A percentile compares a stretch with the other conserved stretches of the same genome.
Conservation (phyloP, 352 stramenopile genomes). For the Phytophthora hybrid region DNA sequence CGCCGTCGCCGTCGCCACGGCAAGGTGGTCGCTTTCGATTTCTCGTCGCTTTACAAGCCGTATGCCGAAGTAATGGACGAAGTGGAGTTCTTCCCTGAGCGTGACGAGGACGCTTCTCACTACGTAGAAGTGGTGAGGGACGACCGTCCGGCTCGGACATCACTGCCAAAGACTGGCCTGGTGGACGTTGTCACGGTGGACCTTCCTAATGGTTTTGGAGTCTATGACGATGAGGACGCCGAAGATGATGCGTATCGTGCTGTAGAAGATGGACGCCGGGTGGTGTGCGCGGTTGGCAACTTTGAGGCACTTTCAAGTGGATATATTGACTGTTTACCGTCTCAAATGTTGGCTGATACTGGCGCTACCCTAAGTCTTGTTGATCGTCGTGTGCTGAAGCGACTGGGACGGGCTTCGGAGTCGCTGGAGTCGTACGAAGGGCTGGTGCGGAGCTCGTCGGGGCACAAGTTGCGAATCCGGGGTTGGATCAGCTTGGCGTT, state of each 20-base stretch:
- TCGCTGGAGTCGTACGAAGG: background rate
- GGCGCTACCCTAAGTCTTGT: constrained; percentile 10
- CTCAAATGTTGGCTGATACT: constrained; percentile 8
- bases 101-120: constrained; percentile 1
- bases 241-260: background rate
- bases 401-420: background rate
- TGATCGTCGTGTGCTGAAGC: background rate
- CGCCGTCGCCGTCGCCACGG: background rate
- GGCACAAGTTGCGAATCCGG: background rate
- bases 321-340: constrained; percentile 5
- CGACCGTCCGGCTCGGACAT: background rate
- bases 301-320: constrained; percentile 5
- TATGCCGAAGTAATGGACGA: background rate
- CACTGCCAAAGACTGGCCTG: background rate
- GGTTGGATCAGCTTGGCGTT: background rate
- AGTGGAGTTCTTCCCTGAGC: background rate
- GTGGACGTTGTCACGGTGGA: background rate
- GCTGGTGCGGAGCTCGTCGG: background rate
- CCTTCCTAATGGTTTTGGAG: background rate
- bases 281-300: background rate
- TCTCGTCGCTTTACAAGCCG: background rate
- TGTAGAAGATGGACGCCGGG: background rate
- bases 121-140: background rate
- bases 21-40: background rate
- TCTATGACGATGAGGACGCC: background rate